These are phyloP conservation scores for Hymenoscyphus fraxineus DNA, from an alignment of 2,329 filamentous ascomycete genomes.

Conservation along the genomic window DNA sequence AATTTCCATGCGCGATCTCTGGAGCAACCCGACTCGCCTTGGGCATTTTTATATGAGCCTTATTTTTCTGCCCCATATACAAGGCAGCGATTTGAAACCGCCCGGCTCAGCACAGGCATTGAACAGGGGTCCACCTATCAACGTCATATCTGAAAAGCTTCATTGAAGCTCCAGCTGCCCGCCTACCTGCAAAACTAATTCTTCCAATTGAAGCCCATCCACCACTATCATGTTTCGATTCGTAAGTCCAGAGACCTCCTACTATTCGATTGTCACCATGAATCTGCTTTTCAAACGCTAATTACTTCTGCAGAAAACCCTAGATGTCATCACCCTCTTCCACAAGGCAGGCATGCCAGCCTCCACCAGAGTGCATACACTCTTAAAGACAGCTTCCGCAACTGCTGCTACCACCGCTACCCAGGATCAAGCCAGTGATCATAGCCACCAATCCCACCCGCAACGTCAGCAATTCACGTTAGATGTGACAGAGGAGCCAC, in stretches of 20 bases:
- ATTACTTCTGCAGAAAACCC: constrained; percentile 61
- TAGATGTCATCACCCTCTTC: constrained; percentile 94
- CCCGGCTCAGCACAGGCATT: neutral
- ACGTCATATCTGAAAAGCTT: neutral
- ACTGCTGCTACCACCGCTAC: constrained; percentile 65
- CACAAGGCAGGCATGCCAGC: constrained; percentile 73
- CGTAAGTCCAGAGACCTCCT: constrained; percentile 24
- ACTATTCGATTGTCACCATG: neutral
- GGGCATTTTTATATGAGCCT: no score
- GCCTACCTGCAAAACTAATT: neutral
- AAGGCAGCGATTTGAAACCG: neutral
- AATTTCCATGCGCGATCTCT: constrained; percentile 11
- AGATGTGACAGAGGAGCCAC: constrained; percentile 73
- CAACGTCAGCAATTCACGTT: constrained; percentile 72
- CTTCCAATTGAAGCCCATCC: constrained; percentile 3
- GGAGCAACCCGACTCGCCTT: constrained; percentile 3
- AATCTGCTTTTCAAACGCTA: neutral
- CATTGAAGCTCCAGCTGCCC: neutral
- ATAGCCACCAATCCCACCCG: constrained; percentile 53
- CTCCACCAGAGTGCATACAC: constrained; percentile 67
- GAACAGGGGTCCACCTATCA: neutral
- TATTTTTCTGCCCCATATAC: neutral
- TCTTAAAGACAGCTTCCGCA: constrained; percentile 78
- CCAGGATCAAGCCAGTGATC: constrained; percentile 68
- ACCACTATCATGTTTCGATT: constrained; percentile 36